Evolutionary conservation across 352 stramenopile genomes (phyloP).

Genomic region (Phytophthora cajani): DNA sequence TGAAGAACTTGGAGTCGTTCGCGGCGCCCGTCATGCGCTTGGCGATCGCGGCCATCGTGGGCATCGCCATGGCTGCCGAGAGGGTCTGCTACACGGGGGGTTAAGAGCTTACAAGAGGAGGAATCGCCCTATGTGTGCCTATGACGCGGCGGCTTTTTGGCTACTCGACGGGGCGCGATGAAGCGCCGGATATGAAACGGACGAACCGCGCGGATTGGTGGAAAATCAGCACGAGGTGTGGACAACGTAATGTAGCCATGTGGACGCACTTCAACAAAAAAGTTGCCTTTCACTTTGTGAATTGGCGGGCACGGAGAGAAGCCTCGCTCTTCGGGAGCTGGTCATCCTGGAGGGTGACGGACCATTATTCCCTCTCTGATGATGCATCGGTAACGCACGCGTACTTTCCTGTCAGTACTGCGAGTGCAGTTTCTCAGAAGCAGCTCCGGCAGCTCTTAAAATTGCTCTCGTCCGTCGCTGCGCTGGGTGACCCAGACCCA

Average conservation of each 20-base stretch:
- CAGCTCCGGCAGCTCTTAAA: no score
- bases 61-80: conserved; percentile 72
- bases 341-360: not conserved
- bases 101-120: no score
- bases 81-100: not conserved
- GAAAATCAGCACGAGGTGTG: conserved; percentile 7
- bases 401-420: not conserved
- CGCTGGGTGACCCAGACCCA: no score
- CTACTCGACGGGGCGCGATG: conserved; percentile 13
- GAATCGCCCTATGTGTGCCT: not conserved
- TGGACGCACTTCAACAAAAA: conserved; percentile 2
- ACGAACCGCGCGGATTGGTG: conserved; percentile 19
- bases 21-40: conserved; percentile 90
- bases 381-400: conserved; percentile 21
- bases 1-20: conserved; percentile 99
- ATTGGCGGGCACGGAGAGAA: not conserved
- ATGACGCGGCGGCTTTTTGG: not conserved
- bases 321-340: not conserved
- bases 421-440: no score
- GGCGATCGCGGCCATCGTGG: conserved; percentile 87
- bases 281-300: not conserved
- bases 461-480: no score
- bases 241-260: conserved; percentile 14
- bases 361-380: not conserved
- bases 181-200: conserved; percentile 29